Conservation (phyloP, 257 asterid genomes). For the Petrea volubilis region DNA sequence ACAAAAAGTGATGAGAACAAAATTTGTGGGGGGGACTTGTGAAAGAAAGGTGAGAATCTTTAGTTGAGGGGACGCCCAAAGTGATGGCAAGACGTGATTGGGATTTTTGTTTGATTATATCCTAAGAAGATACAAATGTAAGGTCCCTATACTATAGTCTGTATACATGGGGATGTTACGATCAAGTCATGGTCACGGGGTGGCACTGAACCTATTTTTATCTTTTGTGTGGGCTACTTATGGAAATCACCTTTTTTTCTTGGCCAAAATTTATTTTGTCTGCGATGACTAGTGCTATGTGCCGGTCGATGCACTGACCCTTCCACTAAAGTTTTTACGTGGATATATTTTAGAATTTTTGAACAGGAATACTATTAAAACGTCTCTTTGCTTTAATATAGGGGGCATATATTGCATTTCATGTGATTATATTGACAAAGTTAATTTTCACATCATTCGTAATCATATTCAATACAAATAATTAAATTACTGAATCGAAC, state of each 20-base stretch:
- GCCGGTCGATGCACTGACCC: background rate
- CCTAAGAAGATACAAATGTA: background rate
- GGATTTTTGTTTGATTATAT: slow-evolving; percentile 30
- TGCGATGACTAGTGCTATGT: background rate
- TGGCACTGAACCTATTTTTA: background rate
- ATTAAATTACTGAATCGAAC: too few relatives aligned
- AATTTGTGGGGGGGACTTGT: background rate
- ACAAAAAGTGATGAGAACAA: slow-evolving; percentile 4
- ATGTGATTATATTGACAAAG: too few relatives aligned
- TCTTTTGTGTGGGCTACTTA: background rate
- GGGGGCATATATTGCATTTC: too few relatives aligned
- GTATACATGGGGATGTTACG: background rate
- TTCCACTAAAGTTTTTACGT: too few relatives aligned
- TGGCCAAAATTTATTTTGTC: background rate
- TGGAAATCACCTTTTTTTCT: background rate
- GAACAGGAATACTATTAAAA: too few relatives aligned
- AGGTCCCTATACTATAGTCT: background rate
- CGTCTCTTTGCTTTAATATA: too few relatives aligned
- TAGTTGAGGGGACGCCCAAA: slow-evolving; percentile 5
- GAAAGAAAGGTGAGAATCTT: background rate
- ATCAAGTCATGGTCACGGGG: slow-evolving; percentile 20
- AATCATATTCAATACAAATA: too few relatives aligned
- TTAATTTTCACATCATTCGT: too few relatives aligned
- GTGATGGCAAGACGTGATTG: slow-evolving; percentile 19
- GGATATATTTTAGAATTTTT: too few relatives aligned